Evolutionary conservation across 257 asterid species (phyloP).

Genomic region (Jacaranda mimosifolia): DNA sequence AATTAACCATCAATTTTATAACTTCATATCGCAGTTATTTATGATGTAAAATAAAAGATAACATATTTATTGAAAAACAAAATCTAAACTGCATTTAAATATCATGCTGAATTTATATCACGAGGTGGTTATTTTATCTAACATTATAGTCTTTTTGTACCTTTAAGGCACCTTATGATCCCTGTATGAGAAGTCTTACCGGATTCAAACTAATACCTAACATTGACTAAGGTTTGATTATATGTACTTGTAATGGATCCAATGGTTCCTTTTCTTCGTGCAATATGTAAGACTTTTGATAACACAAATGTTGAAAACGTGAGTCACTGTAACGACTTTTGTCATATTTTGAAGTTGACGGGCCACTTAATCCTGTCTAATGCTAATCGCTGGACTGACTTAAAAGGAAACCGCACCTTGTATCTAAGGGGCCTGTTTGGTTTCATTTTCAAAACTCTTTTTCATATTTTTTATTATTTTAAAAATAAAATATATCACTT

Average conservation of each 20-base stretch:
- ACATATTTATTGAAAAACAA: no score
- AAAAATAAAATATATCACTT: no score
- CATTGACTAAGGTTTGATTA: constrained; percentile 35
- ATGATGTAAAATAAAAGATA: no score
- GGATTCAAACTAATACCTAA: constrained; percentile 44
- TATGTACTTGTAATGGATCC: constrained; percentile 14
- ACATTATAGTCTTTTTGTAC: background rate
- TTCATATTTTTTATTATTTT: background rate
- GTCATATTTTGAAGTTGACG: constrained; percentile 21
- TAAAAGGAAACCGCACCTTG: background rate
- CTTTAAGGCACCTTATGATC: constrained; percentile 4
- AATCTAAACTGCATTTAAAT: background rate
- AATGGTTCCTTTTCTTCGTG: constrained; percentile 16
- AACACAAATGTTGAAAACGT: constrained; percentile 31
- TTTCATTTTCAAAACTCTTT: no score
- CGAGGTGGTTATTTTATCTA: no score
- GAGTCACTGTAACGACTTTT: constrained; percentile 25
- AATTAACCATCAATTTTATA: no score
- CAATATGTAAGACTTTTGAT: constrained; percentile 26
- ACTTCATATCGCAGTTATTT: no score
- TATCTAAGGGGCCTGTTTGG: no score
- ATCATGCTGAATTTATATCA: background rate
- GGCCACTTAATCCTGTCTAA: background rate
- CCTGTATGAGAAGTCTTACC: constrained; percentile 24
- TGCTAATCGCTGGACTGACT: background rate